Conservation (phyloP, 2,329 filamentous ascomycete genomes). For the Ophiocordyceps camponoti-saundersi region DNA sequence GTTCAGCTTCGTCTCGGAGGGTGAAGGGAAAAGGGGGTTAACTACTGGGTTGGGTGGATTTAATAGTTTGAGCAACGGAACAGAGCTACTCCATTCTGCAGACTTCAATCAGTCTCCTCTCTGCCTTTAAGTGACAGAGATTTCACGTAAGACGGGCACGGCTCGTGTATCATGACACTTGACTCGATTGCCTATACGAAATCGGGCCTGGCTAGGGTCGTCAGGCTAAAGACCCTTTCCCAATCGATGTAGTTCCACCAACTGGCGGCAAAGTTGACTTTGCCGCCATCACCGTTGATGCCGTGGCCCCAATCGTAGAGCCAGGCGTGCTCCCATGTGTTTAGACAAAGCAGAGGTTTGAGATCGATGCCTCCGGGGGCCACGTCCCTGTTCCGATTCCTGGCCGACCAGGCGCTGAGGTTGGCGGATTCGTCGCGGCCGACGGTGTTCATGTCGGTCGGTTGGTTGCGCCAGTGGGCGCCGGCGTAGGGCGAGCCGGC, state of each 20-base stretch:
- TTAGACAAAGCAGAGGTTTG: conserved; percentile 72
- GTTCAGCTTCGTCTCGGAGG: too few relatives aligned
- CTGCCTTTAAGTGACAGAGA: too few relatives aligned
- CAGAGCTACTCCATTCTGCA: too few relatives aligned
- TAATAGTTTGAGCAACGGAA: too few relatives aligned
- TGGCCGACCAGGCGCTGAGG: not conserved
- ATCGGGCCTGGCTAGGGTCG: conserved; percentile 10
- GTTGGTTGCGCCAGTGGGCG: conserved; percentile 63
- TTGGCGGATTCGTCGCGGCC: conserved; percentile 20
- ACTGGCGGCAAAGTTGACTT: conserved; percentile 53
- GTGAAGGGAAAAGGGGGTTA: too few relatives aligned
- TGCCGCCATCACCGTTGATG: conserved; percentile 45
- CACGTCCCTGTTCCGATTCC: not conserved
- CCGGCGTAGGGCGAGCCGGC: conserved; percentile 77
- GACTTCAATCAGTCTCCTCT: too few relatives aligned
- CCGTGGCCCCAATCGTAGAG: conserved; percentile 59
- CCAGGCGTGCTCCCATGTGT: conserved; percentile 94
- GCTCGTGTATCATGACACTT: not conserved
- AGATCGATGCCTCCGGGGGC: conserved; percentile 53
- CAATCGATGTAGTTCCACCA: conserved; percentile 91
- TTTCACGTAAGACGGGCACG: not conserved
- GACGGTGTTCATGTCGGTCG: conserved; percentile 52
- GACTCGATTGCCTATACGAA: conserved; percentile 8
- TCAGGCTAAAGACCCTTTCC: conserved; percentile 25
- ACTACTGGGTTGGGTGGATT: too few relatives aligned